Evolutionary conservation across 768 basidiomycete species (phyloP).

Genomic region (Boletus insuetus): DNA sequence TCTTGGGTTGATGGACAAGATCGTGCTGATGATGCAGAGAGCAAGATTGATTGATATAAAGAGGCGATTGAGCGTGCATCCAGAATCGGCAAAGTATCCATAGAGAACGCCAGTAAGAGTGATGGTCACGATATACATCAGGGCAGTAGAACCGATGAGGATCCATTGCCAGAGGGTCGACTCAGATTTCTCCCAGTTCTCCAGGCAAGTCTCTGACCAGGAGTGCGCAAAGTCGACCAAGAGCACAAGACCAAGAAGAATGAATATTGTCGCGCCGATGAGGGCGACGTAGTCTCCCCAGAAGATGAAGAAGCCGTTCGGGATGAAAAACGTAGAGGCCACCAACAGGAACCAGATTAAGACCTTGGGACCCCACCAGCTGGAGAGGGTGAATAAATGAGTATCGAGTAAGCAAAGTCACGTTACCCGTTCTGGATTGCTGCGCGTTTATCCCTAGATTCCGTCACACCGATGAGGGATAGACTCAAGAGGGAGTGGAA

Average conservation of each 20-base stretch:
- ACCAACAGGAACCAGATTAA: constrained; percentile 85
- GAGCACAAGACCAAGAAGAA: constrained; percentile 94
- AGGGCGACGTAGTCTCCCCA: constrained; percentile 94
- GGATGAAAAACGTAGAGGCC: constrained; percentile 86
- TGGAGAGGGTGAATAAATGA: constrained; percentile 32
- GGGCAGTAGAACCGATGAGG: constrained; percentile 87
- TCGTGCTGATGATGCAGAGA: constrained; percentile 73
- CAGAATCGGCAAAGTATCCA: constrained; percentile 84
- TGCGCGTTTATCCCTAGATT: constrained; percentile 90
- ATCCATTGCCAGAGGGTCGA: constrained; percentile 96
- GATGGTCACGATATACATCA: constrained; percentile 81
- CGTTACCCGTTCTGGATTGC: constrained; percentile 94
- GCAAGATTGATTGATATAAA: constrained; percentile 95
- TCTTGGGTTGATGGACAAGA: constrained; percentile 77
- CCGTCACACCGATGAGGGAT: constrained; percentile 79
- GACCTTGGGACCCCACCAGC: constrained; percentile 99
- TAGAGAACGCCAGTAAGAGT: constrained; percentile 87
- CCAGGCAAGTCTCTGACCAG: constrained; percentile 95
- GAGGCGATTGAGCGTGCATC: constrained; percentile 91
- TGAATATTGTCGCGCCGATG: constrained; percentile 91
- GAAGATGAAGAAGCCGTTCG: constrained; percentile 96
- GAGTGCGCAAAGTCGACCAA: constrained; percentile 98
- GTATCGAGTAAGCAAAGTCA: background rate
- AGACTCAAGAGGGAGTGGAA: constrained; percentile 83
- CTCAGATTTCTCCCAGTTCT: constrained; percentile 88